Evolutionary conservation across 2,329 filamentous ascomycete genomes (phyloP).

Genomic region (Colletotrichum sidae): DNA sequence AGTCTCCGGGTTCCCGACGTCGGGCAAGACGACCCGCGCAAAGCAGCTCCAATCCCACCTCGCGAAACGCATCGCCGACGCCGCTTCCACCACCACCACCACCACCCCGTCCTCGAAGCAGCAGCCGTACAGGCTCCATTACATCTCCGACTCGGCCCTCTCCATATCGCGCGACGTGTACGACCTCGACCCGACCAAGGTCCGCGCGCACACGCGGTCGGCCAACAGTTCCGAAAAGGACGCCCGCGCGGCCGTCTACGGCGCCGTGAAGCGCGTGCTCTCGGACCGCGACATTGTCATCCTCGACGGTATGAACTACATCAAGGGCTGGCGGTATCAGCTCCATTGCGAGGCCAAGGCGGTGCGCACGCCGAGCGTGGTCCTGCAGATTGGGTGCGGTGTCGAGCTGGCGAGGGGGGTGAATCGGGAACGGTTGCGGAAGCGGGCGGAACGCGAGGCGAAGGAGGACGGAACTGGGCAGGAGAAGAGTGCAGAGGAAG

Average conservation of each 20-base stretch:
- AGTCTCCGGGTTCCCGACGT: conserved; percentile 74
- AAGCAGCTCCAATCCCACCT: conserved; percentile 76
- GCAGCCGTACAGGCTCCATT: conserved; percentile 72
- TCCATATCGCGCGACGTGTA: conserved; percentile 79
- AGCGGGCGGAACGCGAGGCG: conserved; percentile 37
- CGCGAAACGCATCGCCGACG: conserved; percentile 62
- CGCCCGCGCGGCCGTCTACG: conserved; percentile 80
- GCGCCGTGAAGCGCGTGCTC: conserved; percentile 81
- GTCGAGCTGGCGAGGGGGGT: conserved; percentile 64
- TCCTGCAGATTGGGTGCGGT: conserved; percentile 73
- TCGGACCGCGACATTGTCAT: conserved; percentile 81
- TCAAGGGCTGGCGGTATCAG: conserved; percentile 91
- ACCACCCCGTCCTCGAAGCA: conserved; percentile 38
- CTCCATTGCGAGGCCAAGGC: conserved; percentile 88
- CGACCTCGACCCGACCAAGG: conserved; percentile 65
- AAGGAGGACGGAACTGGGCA: conserved; percentile 37
- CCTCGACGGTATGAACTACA: conserved; percentile 85
- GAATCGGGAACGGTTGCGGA: conserved; percentile 69
- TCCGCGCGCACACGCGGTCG: conserved; percentile 72
- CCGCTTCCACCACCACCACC: conserved; percentile 38
- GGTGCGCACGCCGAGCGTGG: conserved; percentile 78
- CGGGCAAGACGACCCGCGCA: conserved; percentile 75
- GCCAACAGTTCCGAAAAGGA: conserved; percentile 85
- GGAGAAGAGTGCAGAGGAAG: conserved; percentile 52
- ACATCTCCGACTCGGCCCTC: conserved; percentile 79